Evolutionary conservation across 1,139 yeast genomes (phyloP).

Genomic region (Suhomyces panamericanus): DNA sequence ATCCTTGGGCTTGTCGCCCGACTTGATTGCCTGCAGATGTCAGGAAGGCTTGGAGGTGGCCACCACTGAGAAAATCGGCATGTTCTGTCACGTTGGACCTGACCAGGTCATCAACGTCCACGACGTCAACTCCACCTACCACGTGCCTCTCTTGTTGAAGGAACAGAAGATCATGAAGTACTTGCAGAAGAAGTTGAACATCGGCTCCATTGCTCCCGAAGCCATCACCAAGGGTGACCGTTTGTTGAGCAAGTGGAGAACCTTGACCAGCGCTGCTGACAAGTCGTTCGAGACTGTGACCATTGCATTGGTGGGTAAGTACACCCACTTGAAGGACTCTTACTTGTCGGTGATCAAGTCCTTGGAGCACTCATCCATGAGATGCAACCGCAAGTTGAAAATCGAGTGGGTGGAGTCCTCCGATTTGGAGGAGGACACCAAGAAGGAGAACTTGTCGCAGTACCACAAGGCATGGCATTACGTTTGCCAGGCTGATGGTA

Average conservation of each 20-base stretch:
- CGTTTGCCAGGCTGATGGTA: slow-evolving; percentile 94
- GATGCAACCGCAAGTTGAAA: slow-evolving; percentile 77
- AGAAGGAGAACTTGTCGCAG: slow-evolving; percentile 62
- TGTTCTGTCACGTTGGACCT: slow-evolving; percentile 99
- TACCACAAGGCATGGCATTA: slow-evolving; percentile 96
- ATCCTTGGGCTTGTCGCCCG: slow-evolving; percentile 91
- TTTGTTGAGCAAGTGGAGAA: slow-evolving; percentile 76
- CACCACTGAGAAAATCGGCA: slow-evolving; percentile 91
- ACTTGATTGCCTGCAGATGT: slow-evolving; percentile 98
- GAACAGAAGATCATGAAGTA: slow-evolving; percentile 84
- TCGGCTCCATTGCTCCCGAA: slow-evolving; percentile 54
- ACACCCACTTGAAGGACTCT: slow-evolving; percentile 92
- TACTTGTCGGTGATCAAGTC: slow-evolving; percentile 94
- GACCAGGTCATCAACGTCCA: slow-evolving; percentile 96
- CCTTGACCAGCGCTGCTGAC: slow-evolving; percentile 75
- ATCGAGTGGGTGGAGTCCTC: slow-evolving; percentile 96
- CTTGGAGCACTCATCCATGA: slow-evolving; percentile 92
- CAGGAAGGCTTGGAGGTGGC: slow-evolving; percentile 75
- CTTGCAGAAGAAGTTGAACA: slow-evolving; percentile 65
- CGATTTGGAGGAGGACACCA: slow-evolving; percentile 76
- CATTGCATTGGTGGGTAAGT: slow-evolving; percentile 96
- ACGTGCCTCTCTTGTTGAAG: slow-evolving; percentile 86
- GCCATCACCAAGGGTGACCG: slow-evolving; percentile 64
- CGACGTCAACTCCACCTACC: slow-evolving; percentile 96
- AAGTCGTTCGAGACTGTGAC: slow-evolving; percentile 82